Conservation (phyloP, 2,329 filamentous ascomycete species). For the Aspergillus latus region DNA sequence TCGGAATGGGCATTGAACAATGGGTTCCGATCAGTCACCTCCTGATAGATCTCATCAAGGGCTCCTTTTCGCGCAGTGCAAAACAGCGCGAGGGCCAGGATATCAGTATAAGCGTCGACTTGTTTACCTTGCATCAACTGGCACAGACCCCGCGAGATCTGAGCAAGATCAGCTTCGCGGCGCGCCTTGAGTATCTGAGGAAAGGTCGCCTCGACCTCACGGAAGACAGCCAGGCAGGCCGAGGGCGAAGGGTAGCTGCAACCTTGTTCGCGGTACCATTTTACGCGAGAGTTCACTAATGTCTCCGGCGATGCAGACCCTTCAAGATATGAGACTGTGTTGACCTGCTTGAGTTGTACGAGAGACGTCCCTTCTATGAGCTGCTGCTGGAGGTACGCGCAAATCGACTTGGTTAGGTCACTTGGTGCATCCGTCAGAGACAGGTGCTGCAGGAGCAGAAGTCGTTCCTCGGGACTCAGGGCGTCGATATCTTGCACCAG, state of each 20-base stretch:
- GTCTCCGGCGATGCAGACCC: conserved; percentile 37
- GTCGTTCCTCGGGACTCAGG: conserved; percentile 44
- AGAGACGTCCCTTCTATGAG: conserved; percentile 42
- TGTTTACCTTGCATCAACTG: conserved; percentile 30
- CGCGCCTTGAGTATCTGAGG: conserved; percentile 29
- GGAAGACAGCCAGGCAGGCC: conserved; percentile 40
- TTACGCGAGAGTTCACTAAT: conserved; percentile 41
- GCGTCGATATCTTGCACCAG: conserved; percentile 44
- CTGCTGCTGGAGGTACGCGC: conserved; percentile 33
- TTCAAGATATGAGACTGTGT: conserved; percentile 43
- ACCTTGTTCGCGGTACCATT: conserved; percentile 45
- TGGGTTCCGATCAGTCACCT: conserved; percentile 62
- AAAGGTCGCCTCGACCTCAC: conserved; percentile 35
- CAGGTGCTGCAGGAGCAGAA: conserved; percentile 42
- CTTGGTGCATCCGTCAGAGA: conserved; percentile 31
- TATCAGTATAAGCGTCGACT: conserved; percentile 53
- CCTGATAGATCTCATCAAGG: conserved; percentile 63
- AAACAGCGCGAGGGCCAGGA: conserved; percentile 59
- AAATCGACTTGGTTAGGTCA: conserved; percentile 31
- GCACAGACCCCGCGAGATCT: conserved; percentile 40
- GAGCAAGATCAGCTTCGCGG: conserved; percentile 37
- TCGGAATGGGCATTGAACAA: conserved; percentile 62
- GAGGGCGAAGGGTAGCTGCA: conserved; percentile 36
- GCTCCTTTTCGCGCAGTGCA: conserved; percentile 57
- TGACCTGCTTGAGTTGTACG: conserved; percentile 41